A percentile compares a stretch with the other conserved stretches of the same genome.
Conservation (phyloP, 2,329 filamentous ascomycete species). For the Cladosporium phlei region DNA sequence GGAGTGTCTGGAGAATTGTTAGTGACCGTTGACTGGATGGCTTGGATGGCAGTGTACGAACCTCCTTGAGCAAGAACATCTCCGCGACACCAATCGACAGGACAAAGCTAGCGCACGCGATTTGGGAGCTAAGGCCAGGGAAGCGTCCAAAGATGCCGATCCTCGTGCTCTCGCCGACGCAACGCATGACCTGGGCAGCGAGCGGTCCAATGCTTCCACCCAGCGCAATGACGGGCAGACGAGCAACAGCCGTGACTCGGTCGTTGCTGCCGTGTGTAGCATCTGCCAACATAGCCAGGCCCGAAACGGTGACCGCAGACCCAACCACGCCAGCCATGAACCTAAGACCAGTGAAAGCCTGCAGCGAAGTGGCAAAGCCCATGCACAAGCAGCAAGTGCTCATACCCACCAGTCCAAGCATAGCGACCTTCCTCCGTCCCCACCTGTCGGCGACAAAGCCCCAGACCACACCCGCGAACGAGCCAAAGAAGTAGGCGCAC, state of each 20-base stretch:
- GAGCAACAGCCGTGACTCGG: slow-evolving; percentile 39
- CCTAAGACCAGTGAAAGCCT: slow-evolving; percentile 39
- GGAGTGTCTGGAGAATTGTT: slow-evolving; percentile 16
- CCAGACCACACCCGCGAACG: slow-evolving; percentile 42
- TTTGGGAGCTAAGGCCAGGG: slow-evolving; percentile 41
- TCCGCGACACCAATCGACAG: slow-evolving; percentile 39
- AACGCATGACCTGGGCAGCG: slow-evolving; percentile 40
- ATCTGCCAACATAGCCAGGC: slow-evolving; percentile 46
- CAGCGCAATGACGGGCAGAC: slow-evolving; percentile 41
- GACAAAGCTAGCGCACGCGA: slow-evolving; percentile 41
- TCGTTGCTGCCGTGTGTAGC: slow-evolving; percentile 19
- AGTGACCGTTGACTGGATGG: background rate
- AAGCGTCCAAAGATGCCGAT: slow-evolving; percentile 39
- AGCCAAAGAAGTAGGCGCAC: slow-evolving; percentile 46
- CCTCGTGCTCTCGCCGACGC: slow-evolving; percentile 36
- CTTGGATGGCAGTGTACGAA: slow-evolving; percentile 16
- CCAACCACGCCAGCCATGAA: slow-evolving; percentile 42
- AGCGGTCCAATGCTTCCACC: slow-evolving; percentile 44
- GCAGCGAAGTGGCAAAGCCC: slow-evolving; percentile 43
- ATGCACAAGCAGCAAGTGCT: slow-evolving; percentile 42
- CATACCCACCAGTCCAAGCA: slow-evolving; percentile 42
- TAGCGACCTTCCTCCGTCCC: slow-evolving; percentile 41
- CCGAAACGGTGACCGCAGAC: slow-evolving; percentile 42
- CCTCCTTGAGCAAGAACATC: slow-evolving; percentile 39
- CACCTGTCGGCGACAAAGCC: slow-evolving; percentile 41